Conservation (phyloP, 2,329 filamentous ascomycete species). For the Penicillium sp. region DNA sequence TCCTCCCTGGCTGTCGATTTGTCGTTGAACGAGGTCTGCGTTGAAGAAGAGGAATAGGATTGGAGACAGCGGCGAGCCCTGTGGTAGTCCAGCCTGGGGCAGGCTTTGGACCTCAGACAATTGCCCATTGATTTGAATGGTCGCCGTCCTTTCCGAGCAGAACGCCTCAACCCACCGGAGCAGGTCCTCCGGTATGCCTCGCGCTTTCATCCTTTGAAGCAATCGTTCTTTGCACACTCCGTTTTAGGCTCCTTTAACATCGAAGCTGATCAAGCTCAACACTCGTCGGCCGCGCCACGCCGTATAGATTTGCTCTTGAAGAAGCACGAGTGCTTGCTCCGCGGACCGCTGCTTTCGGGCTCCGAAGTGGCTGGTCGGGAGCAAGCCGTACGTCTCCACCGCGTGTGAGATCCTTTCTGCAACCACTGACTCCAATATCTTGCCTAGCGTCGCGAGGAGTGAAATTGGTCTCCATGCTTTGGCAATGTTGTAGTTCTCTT, state of each 20-base stretch:
- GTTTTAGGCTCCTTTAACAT: conserved; percentile 46
- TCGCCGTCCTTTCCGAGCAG: conserved; percentile 20
- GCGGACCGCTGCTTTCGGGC: conserved; percentile 36
- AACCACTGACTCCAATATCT: no score
- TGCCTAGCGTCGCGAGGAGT: no score
- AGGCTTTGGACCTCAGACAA: conserved; percentile 13
- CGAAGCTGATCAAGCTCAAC: conserved; percentile 30
- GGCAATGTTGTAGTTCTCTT: no score
- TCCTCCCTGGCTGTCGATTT: conserved; percentile 29
- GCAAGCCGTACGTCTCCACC: conserved; percentile 24
- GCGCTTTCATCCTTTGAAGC: conserved; percentile 31
- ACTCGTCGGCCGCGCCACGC: conserved; percentile 24
- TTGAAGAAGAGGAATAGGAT: conserved; percentile 40
- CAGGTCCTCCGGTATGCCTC: conserved; percentile 25
- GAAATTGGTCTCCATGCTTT: no score
- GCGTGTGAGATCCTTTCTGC: conserved; percentile 16
- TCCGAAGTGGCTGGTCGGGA: conserved; percentile 8
- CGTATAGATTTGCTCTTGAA: conserved; percentile 28
- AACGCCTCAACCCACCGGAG: conserved; percentile 28
- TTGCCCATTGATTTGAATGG: not conserved
- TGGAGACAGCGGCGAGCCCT: conserved; percentile 35
- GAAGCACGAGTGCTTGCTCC: conserved; percentile 34
- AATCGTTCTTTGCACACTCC: conserved; percentile 36
- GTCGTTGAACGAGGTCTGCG: conserved; percentile 35
- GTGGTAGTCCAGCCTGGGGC: conserved; percentile 16